Conservation (phyloP, 805 yeast species). For the Starmerella geochares region DNA sequence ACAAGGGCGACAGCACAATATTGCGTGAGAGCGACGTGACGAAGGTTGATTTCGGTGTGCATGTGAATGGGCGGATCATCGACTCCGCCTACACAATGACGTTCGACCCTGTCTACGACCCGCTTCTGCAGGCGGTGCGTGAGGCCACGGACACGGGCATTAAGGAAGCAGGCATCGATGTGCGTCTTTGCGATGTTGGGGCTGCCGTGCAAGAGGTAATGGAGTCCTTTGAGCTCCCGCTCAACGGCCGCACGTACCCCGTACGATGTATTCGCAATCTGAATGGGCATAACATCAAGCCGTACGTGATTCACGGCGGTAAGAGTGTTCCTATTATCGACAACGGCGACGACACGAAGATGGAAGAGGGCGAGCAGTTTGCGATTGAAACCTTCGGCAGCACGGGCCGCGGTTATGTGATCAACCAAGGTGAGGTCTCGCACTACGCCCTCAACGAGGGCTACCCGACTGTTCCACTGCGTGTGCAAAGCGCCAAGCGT, state of each 20-base stretch:
- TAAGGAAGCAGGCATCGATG: constrained; percentile 90
- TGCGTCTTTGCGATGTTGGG: constrained; percentile 86
- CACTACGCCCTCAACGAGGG: constrained; percentile 68
- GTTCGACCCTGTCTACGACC: constrained; percentile 59
- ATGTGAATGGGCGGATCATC: constrained; percentile 83
- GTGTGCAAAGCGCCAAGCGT: constrained; percentile 57
- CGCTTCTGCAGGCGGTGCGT: constrained; percentile 68
- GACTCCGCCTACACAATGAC: constrained; percentile 93
- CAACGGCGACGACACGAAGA: constrained; percentile 85
- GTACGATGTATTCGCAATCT: constrained; percentile 83
- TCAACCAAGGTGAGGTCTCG: constrained; percentile 81
- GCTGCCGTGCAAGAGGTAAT: constrained; percentile 92
- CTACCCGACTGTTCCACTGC: constrained; percentile 40
- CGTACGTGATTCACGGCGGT: constrained; percentile 81
- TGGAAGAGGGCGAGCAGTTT: constrained; percentile 97
- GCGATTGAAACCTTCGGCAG: constrained; percentile 98
- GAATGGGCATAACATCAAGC: constrained; percentile 87
- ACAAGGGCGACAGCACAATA: constrained; percentile 80
- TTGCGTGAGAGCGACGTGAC: constrained; percentile 80
- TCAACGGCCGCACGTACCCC: constrained; percentile 75
- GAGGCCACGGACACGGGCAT: constrained; percentile 94
- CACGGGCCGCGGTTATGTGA: constrained; percentile 88
- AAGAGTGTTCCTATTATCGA: constrained; percentile 94
- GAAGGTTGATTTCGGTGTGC: constrained; percentile 96
- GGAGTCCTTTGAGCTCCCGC: constrained; percentile 91